Percentiles rank a stretch among this genome's conserved stretches.
phyloP scores from a whole-genome alignment of 140 eudicot species.

The Anethum foeniculum region DNA sequence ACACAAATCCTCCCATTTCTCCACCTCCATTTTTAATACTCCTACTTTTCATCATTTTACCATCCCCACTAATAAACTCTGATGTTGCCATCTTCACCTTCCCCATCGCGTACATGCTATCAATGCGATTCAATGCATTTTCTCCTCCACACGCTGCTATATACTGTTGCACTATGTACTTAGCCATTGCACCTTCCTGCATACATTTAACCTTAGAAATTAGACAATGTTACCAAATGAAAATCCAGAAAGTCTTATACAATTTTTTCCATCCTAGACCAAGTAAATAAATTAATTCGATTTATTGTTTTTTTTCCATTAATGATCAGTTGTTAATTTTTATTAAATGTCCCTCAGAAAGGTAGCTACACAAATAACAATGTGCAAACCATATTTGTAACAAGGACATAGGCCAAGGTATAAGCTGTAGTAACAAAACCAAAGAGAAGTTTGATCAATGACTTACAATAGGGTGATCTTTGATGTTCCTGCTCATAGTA shows the following conservation, averaged over 20 bases:
- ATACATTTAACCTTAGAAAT: not conserved
- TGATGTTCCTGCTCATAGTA: slow-evolving; percentile 27
- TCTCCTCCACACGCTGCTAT: slow-evolving; percentile 93
- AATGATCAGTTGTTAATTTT: too few species aligned
- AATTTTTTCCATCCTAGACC: too few species aligned
- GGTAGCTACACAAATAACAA: too few species aligned
- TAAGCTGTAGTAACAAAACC: too few species aligned
- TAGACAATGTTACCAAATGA: not conserved
- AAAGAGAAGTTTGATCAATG: not conserved
- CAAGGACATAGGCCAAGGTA: too few species aligned
- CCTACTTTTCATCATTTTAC: slow-evolving; percentile 44
- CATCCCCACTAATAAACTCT: slow-evolving; percentile 57
- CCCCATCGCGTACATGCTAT: slow-evolving; percentile 90
- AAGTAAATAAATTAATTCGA: not conserved
- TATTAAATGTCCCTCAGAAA: too few species aligned
- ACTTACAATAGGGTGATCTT: slow-evolving; percentile 77
- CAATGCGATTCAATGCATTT: slow-evolving; percentile 48
- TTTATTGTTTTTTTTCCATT: not conserved
- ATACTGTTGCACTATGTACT: slow-evolving; percentile 86
- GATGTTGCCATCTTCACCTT: slow-evolving; percentile 81
- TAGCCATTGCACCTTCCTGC: slow-evolving; percentile 95
- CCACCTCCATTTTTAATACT: slow-evolving; percentile 44
- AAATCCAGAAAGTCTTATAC: not conserved
- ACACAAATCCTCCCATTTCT: slow-evolving; percentile 87
- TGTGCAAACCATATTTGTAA: too few species aligned